Percentiles rank a stretch among this genome's conserved stretches.
Evolutionary conservation across 345 rosid species (phyloP).

Genomic region (Excoecaria cochinchinensis): DNA sequence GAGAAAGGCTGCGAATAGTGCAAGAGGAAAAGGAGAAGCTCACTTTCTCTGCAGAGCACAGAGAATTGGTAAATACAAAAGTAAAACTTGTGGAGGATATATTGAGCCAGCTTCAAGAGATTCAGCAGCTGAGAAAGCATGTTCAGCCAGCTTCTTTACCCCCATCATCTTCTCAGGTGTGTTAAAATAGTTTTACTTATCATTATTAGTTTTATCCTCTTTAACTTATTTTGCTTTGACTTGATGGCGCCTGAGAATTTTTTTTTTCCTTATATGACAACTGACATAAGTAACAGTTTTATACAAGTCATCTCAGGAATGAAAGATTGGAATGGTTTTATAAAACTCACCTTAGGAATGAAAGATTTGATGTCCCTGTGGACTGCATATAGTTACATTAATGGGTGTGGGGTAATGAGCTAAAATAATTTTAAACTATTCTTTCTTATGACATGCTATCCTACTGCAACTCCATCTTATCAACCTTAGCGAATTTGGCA

Average conservation of each 20-base stretch:
- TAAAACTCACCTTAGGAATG: background rate
- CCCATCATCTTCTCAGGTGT: conserved; percentile 41
- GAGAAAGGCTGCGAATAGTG: conserved; percentile 23
- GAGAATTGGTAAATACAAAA: conserved; percentile 14
- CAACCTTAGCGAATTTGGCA: background rate
- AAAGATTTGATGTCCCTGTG: background rate
- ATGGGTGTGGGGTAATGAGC: no score
- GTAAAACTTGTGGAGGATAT: conserved; percentile 29
- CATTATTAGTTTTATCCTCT: background rate
- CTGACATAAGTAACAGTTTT: background rate
- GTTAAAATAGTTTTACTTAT: background rate
- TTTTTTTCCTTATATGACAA: background rate
- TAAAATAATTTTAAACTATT: background rate
- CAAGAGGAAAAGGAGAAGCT: conserved; percentile 27
- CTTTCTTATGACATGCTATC: background rate
- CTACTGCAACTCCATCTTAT: background rate
- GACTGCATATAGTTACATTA: background rate
- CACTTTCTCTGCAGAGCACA: conserved; percentile 15
- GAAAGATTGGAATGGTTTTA: background rate
- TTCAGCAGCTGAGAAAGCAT: conserved; percentile 16
- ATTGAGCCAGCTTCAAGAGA: conserved; percentile 21
- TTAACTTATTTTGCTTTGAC: background rate
- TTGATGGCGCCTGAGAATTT: background rate
- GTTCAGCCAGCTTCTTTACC: conserved; percentile 39
- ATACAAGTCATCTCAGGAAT: background rate